These are phyloP conservation scores for Aspergillus ibericus DNA, from an alignment of 2,329 filamentous ascomycete genomes.

Conservation along the genomic window DNA sequence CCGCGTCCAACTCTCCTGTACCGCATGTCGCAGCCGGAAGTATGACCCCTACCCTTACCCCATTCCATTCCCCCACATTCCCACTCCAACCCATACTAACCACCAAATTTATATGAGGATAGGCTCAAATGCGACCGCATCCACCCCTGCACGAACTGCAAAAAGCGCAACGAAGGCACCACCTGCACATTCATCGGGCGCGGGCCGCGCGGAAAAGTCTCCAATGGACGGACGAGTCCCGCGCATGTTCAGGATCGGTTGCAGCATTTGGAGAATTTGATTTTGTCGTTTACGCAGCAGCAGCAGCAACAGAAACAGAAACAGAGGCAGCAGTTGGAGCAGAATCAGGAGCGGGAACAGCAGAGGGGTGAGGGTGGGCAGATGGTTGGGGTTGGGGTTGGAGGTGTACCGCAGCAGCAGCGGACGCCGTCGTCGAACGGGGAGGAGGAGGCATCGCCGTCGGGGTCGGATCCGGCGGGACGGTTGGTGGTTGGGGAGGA, in stretches of 20 bases:
- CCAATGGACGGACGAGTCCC: constrained; percentile 27
- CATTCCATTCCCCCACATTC: not conserved
- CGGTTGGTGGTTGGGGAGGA: constrained; percentile 33
- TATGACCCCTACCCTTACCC: constrained; percentile 12
- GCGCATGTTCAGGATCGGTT: constrained; percentile 36
- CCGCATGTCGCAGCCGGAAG: constrained; percentile 39
- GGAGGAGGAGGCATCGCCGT: constrained; percentile 13
- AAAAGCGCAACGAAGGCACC: constrained; percentile 32
- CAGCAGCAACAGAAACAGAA: constrained; percentile 22
- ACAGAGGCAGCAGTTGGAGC: constrained; percentile 11
- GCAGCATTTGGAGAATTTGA: constrained; percentile 39
- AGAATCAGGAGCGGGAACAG: constrained; percentile 6
- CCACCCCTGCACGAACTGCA: constrained; percentile 37
- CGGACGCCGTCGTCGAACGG: constrained; percentile 13
- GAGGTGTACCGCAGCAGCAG: not conserved
- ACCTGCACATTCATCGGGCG: constrained; percentile 38
- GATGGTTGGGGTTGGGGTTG: not conserved
- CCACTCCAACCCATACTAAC: not conserved
- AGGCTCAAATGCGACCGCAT: constrained; percentile 40
- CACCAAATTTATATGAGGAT: not conserved
- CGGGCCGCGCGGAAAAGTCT: constrained; percentile 32
- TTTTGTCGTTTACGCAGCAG: constrained; percentile 36
- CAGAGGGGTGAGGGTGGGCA: not conserved
- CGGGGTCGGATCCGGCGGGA: constrained; percentile 26
- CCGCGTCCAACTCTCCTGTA: constrained; percentile 41